A percentile compares a stretch with the other conserved stretches of the same genome.
phyloP scores from a whole-genome alignment of 345 rosid species.

The Mercurialis annua region DNA sequence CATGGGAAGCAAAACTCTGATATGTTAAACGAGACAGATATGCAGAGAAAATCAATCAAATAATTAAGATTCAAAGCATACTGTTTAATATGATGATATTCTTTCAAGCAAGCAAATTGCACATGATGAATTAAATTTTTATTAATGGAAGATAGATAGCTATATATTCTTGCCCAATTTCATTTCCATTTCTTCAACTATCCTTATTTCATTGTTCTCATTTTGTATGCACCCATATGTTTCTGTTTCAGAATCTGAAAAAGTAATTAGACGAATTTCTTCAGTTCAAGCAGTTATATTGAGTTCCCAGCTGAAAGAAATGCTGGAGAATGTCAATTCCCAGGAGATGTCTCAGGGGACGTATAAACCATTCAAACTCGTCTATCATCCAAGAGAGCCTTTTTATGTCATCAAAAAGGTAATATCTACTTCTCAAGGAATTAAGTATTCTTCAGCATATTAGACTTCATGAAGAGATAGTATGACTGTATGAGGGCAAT shows the following conservation, averaged over 20 bases:
- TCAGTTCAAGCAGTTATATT: slow-evolving; percentile 65
- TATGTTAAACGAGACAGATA: too few species aligned
- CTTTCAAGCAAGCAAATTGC: neutral
- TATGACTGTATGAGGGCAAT: neutral
- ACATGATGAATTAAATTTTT: neutral
- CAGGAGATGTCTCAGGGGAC: slow-evolving; percentile 39
- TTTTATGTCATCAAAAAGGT: slow-evolving; percentile 86
- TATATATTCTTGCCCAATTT: neutral
- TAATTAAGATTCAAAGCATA: slow-evolving; percentile 2
- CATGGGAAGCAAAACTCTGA: too few species aligned
- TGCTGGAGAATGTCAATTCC: slow-evolving; percentile 46
- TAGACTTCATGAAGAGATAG: neutral
- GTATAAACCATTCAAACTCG: slow-evolving; percentile 57
- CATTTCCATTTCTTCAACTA: neutral
- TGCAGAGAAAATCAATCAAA: too few species aligned
- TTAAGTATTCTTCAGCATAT: slow-evolving; percentile 5
- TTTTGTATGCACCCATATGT: slow-evolving; percentile 14
- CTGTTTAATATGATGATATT: neutral
- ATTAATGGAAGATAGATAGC: too few species aligned
- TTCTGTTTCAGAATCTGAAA: slow-evolving; percentile 50
- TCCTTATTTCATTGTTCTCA: neutral
- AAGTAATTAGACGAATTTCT: slow-evolving; percentile 57
- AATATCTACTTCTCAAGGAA: neutral
- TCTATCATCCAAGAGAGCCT: slow-evolving; percentile 65
- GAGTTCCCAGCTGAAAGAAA: slow-evolving; percentile 74